Conservation (phyloP, 345 rosid genomes). For the Bretschneidera sinensis region DNA sequence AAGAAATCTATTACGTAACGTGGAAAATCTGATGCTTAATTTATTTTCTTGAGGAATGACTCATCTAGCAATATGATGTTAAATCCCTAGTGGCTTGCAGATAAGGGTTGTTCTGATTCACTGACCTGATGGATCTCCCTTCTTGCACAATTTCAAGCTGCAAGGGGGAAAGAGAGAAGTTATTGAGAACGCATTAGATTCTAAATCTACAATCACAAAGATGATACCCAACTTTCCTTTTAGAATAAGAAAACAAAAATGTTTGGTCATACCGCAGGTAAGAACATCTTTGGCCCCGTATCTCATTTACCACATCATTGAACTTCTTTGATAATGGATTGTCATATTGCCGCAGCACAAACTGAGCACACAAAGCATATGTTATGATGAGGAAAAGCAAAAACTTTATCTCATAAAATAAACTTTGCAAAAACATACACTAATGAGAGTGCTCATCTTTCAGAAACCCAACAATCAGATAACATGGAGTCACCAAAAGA, state of each 20-base stretch:
- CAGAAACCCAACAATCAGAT: background rate
- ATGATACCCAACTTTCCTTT: background rate
- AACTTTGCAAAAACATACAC: background rate
- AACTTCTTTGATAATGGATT: conserved; percentile 73
- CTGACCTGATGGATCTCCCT: conserved; percentile 91
- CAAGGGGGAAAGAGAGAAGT: conserved; percentile 14
- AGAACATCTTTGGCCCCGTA: conserved; percentile 72
- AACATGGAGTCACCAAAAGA: background rate
- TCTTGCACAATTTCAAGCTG: conserved; percentile 85
- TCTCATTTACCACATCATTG: conserved; percentile 62
- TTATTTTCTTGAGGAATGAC: too few relatives aligned
- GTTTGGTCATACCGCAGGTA: conserved; percentile 51
- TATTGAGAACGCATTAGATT: conserved; percentile 9
- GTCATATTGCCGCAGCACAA: conserved; percentile 55
- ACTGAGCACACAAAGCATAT: conserved; percentile 35
- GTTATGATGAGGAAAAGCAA: conserved; percentile 6
- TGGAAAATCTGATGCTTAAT: too few relatives aligned
- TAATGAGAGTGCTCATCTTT: background rate
- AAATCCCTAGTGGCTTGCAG: too few relatives aligned
- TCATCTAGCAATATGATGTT: too few relatives aligned
- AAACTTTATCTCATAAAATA: background rate
- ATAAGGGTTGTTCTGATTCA: background rate
- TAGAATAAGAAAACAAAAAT: background rate
- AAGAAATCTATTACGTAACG: too few relatives aligned
- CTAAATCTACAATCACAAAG: background rate